Conservation (phyloP, 768 basidiomycete genomes). For the Boletellus ananiceps region DNA sequence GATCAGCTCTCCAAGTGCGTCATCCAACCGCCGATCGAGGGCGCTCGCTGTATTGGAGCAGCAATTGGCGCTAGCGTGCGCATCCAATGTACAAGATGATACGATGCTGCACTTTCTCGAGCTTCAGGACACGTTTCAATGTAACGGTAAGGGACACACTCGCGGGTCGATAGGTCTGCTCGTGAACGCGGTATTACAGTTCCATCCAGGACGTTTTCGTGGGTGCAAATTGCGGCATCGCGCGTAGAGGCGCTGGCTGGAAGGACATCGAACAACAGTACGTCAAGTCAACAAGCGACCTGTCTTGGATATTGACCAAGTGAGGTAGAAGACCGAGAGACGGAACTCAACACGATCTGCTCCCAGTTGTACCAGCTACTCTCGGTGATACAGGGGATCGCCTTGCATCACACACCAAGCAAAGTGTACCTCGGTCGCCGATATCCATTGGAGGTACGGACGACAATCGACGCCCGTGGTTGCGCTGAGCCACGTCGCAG, state of each 20-base stretch:
- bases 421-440: constrained; percentile 68
- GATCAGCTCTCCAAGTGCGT: constrained; percentile 62
- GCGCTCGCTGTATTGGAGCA: constrained; percentile 56
- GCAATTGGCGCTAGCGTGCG: constrained; percentile 48
- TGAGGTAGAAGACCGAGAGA: constrained; percentile 37
- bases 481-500: constrained; percentile 35
- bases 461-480: background rate
- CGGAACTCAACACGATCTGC: constrained; percentile 46
- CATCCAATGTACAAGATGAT: constrained; percentile 38
- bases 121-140: constrained; percentile 77
- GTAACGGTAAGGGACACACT: constrained; percentile 55
- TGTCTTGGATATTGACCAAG: constrained; percentile 1
- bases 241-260: constrained; percentile 48
- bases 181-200: constrained; percentile 41
- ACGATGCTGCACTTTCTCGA: constrained; percentile 53
- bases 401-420: constrained; percentile 61
- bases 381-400: constrained; percentile 72
- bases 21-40: constrained; percentile 44
- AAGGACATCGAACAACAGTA: constrained; percentile 44
- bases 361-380: constrained; percentile 56
- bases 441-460: constrained; percentile 59
- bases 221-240: constrained; percentile 50
- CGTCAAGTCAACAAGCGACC: constrained; percentile 8
- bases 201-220: constrained; percentile 58
- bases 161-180: background rate